Evolutionary conservation across 2,329 filamentous ascomycete genomes (phyloP), one percentile per base, ranked within the genome.

Genomic region (Endoconidiophora polonica): DNA sequence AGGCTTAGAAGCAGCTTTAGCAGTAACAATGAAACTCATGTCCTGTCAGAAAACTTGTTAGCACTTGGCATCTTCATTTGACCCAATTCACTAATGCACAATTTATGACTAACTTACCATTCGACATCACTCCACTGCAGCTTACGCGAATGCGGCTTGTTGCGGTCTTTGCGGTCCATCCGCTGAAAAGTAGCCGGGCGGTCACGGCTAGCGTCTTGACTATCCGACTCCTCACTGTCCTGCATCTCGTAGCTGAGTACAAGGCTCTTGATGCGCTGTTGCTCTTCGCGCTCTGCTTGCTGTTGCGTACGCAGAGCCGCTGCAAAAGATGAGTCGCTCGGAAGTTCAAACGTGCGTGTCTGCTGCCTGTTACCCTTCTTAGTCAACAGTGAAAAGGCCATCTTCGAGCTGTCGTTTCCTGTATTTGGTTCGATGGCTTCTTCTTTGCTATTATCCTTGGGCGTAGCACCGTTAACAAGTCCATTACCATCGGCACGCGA

Each of bases 181-280:
- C 81, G 67, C 56, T 72, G 68, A 56, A 70, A 66, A 2, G 66
- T 63, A 26, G 63, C 58, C 36, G 67, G 62, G 58, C 71, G 71
- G 39, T 79, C 74, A 59, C 69, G 63, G 22, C 44, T 12, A 18
- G 33, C 39, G 9, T 44, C 48, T 18, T 37, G 48, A 10, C 86
- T 81, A 69, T 91, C 84, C 59, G 72, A 67, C 56, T 87, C 81
- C 61, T 93, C 85, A 57, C 71, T 81, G 59, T 93, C 87, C 47
- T 86, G 80, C 61, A 94, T 77, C 66, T 98, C 91, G 61, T 95
- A 94, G 65, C 95, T 96, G 58, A 98, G 71, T 49, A 98, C 91
- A 43, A 98, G 73, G 60, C 86, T 94, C 70, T 98, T 98, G 76
- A 98, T 98, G 55, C 91, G 84, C 64, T 95, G 87, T 64, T 98